A percentile compares a stretch with the other conserved stretches of the same genome.
These are phyloP conservation scores for Cryptococcus sp. DNA, from an alignment of 1,284 basidiomycete species.

Conservation along the genomic window DNA sequence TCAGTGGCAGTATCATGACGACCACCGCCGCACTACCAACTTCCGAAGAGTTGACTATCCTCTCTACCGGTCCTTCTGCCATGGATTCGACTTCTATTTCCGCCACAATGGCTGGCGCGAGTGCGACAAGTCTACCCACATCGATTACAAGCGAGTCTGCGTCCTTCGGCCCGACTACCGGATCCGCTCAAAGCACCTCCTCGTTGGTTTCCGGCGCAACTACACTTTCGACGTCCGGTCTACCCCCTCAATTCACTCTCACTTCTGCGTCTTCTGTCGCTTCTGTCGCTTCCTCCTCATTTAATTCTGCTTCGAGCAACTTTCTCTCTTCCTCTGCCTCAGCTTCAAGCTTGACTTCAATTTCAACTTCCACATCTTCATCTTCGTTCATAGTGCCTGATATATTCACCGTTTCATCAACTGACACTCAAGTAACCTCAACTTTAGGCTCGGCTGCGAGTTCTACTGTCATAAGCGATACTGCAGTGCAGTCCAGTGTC, in stretches of 20 bases:
- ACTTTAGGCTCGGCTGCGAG: slow-evolving; percentile 3
- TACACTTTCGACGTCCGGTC: background rate
- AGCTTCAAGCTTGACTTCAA: background rate
- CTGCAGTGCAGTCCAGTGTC: background rate
- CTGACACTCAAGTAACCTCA: slow-evolving; percentile 4
- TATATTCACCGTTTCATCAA: background rate
- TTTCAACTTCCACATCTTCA: background rate
- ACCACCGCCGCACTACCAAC: no score
- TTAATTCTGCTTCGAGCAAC: background rate
- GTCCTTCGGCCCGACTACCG: background rate
- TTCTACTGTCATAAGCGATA: slow-evolving; percentile 1
- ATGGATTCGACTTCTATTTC: background rate
- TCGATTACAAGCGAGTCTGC: background rate
- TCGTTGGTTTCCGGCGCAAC: background rate
- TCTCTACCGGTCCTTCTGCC: background rate
- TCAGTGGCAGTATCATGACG: no score
- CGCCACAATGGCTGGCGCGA: background rate
- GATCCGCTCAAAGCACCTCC: background rate
- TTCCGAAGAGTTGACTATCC: background rate
- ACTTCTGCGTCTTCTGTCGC: background rate
- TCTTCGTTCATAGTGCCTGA: background rate
- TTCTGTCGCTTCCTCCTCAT: background rate
- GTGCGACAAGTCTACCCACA: background rate
- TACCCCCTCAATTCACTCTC: background rate
- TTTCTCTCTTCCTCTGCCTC: background rate